These are phyloP conservation scores for Aspergillus neoniger DNA, from an alignment of 2,329 filamentous ascomycete species.

Conservation along the genomic window DNA sequence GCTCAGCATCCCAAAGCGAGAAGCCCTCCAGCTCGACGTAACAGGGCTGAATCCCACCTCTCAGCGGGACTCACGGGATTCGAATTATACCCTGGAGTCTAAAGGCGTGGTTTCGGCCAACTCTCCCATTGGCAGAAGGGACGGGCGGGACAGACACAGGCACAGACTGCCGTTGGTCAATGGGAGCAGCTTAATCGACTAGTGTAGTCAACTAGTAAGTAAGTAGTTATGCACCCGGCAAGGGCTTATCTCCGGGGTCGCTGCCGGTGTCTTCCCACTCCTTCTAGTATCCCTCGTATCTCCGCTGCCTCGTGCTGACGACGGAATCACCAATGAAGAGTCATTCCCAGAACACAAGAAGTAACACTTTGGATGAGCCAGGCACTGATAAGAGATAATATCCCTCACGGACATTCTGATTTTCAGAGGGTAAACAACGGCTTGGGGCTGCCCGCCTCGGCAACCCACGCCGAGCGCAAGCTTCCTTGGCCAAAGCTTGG, in stretches of 20 bases:
- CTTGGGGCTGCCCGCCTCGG: neutral
- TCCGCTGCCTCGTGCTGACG: neutral
- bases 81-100: neutral
- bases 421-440: neutral
- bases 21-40: neutral
- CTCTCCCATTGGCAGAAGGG: neutral
- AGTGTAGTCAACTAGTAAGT: too few species aligned
- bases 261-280: neutral
- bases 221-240: neutral
- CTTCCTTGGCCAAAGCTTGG: slow-evolving; percentile 3
- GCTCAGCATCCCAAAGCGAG: slow-evolving; percentile 4
- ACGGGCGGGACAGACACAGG: neutral
- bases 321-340: neutral
- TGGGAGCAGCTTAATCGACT: neutral
- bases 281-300: neutral
- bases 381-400: neutral
- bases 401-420: neutral
- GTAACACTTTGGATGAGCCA: neutral
- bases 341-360: neutral
- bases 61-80: neutral
- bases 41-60: neutral
- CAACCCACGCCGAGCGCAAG: neutral
- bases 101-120: neutral
- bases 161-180: neutral
- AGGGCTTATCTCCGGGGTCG: neutral